Conservation (phyloP, 202 grass and related monocot genomes). For the Brachypodium distachyon region DNA sequence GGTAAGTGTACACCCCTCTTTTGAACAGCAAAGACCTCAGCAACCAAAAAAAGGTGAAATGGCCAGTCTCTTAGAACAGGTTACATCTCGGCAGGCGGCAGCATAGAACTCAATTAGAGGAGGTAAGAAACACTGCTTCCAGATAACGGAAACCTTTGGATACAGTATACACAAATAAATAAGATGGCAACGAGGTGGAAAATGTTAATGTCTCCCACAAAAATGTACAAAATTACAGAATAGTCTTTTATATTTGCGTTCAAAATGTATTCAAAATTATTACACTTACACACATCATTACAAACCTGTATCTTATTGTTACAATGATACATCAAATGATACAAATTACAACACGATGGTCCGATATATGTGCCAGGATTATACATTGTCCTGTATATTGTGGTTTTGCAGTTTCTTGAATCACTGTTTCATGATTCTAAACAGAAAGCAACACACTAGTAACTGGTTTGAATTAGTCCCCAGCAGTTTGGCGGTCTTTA, state of each 20-base stretch:
- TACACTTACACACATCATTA: not conserved
- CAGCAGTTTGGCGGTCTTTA: slow-evolving; percentile 27
- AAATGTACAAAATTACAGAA: not conserved
- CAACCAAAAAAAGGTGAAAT: not conserved
- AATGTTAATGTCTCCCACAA: not conserved
- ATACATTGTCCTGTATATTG: not conserved
- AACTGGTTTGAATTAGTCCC: slow-evolving; percentile 25
- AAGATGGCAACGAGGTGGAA: not conserved
- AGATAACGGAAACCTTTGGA: not conserved
- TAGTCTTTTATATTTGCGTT: not conserved
- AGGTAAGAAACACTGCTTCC: not conserved
- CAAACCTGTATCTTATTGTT: slow-evolving; percentile 13
- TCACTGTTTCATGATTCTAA: not conserved
- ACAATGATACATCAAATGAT: slow-evolving; percentile 7
- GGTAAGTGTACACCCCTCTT: not conserved
- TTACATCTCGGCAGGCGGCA: not conserved
- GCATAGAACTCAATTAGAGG: not conserved
- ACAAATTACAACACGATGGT: slow-evolving; percentile 13
- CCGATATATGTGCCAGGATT: slow-evolving; percentile 16
- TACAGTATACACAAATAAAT: not conserved
- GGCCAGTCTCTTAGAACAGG: not conserved
- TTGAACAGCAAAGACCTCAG: no score
- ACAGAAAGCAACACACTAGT: not conserved
- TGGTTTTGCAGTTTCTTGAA: not conserved
- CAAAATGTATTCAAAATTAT: not conserved